A percentile compares a stretch with the other conserved stretches of the same genome.
These are phyloP conservation scores for Plasmodium gonderi DNA, from an alignment of 169 alveolate species.

Conservation along the genomic window DNA sequence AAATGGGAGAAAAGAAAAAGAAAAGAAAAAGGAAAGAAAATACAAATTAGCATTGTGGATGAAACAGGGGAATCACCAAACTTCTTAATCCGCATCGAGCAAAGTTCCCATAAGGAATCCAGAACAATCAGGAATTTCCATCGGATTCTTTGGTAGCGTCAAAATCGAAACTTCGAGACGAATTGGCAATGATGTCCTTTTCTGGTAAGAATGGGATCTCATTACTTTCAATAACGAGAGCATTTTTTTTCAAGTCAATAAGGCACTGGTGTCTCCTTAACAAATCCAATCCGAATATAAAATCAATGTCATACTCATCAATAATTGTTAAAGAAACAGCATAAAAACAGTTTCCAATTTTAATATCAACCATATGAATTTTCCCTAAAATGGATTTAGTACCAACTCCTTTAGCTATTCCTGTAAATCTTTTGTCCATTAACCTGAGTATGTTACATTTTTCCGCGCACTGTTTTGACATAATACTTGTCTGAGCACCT, in stretches of 20 bases:
- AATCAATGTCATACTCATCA: conserved; percentile 91
- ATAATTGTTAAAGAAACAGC: conserved; percentile 94
- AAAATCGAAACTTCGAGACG: conserved; percentile 14
- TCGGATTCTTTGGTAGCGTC: not conserved
- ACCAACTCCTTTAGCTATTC: conserved; percentile 97
- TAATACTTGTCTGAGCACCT: conserved; percentile 95
- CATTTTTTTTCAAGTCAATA: conserved; percentile 91
- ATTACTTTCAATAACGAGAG: conserved; percentile 89
- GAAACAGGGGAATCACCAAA: not conserved
- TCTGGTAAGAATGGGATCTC: conserved; percentile 87
- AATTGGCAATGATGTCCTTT: conserved; percentile 73
- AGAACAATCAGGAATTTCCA: too few relatives aligned
- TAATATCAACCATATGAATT: conserved; percentile 95
- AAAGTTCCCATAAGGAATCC: not conserved
- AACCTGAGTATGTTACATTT: conserved; percentile 91
- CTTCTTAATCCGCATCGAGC: not conserved
- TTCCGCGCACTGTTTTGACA: conserved; percentile 93
- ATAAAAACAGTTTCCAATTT: conserved; percentile 89
- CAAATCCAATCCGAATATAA: conserved; percentile 96
- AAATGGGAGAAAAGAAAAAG: too few relatives aligned
- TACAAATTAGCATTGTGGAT: not conserved
- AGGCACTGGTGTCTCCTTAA: conserved; percentile 91
- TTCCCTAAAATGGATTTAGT: conserved; percentile 93
- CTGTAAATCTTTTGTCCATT: conserved; percentile 93
- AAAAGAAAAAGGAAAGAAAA: too few relatives aligned